These are phyloP conservation scores for Curvularia spicifera DNA, from an alignment of 2,329 filamentous ascomycete species.

Conservation along the genomic window DNA sequence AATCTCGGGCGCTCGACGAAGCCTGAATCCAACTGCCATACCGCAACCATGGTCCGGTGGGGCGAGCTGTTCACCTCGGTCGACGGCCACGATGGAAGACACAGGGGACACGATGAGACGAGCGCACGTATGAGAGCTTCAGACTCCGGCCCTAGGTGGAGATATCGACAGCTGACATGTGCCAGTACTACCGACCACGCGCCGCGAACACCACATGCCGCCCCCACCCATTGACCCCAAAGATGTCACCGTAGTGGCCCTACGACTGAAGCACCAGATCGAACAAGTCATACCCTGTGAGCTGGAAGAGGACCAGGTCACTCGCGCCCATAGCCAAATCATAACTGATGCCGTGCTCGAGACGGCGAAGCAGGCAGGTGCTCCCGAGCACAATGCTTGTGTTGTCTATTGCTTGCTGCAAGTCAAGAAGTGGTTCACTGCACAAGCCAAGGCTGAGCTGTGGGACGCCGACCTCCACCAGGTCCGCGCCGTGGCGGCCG, in stretches of 20 bases:
- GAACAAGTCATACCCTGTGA: constrained; percentile 91
- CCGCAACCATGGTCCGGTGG: constrained; percentile 49
- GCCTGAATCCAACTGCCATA: background rate
- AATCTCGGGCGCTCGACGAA: constrained; percentile 5
- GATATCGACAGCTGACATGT: constrained; percentile 14
- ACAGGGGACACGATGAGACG: constrained; percentile 52
- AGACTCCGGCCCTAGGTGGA: constrained; percentile 2
- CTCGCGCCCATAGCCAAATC: constrained; percentile 79
- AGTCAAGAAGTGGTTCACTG: constrained; percentile 76
- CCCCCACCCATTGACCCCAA: constrained; percentile 73
- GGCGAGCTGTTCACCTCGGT: constrained; percentile 46
- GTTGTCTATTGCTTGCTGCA: constrained; percentile 85
- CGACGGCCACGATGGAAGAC: constrained; percentile 49
- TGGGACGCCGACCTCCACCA: constrained; percentile 90
- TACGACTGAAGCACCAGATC: constrained; percentile 88
- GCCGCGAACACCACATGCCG: constrained; percentile 61
- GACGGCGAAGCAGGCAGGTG: constrained; percentile 83
- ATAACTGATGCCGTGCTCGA: constrained; percentile 81
- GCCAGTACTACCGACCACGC: constrained; percentile 68
- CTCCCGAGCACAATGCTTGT: constrained; percentile 74
- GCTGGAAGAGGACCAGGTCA: constrained; percentile 76
- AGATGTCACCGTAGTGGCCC: constrained; percentile 86
- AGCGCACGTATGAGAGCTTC: constrained; percentile 42
- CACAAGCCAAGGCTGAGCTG: constrained; percentile 78
- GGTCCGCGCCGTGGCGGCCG: constrained; percentile 80